Evolutionary conservation across 1,284 basidiomycete genomes (phyloP), one percentile per base, ranked within the genome.

Genomic region (Ganoderma leucocontextum): DNA sequence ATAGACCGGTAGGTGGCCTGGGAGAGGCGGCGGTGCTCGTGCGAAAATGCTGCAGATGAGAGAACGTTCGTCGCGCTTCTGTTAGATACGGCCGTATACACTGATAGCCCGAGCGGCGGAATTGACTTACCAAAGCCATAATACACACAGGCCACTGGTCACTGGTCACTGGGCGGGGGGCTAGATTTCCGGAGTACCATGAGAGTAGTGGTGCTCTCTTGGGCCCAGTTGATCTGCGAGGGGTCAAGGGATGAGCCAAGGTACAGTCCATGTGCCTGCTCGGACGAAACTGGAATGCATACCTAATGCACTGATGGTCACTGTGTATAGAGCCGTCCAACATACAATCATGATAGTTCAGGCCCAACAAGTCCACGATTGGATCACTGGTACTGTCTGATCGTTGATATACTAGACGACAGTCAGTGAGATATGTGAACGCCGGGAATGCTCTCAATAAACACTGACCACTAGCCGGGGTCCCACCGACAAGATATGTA

Each of bases 51-150:
- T 58, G 63, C 58, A 65, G 69, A 69, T 69, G 71, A 67, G 42
- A 69, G 71, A 69, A 72, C 62, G 67, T 58, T 61, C 33, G 69
- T 72, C 69, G 71, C 67, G 61, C 53, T 70, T 72, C 71, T 72
- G 71, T 72, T 69, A 62, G 63, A 65, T 63, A 42, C 15, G 55
- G 29, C 55, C 55, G 55, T 36, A 10, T 22, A 38, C 55, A 25
- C 58, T 60, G 58, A 60, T 60, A 17, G 15, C 58, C 58, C 13
- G 36, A 38, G 58, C 58, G 36, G 17, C 22, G 58, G 58, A 25
- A 17, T 39, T 42, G 58, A 41, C 22, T 41, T 12, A 25, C 39
- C 6, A 60, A 58, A 12, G 9, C 9, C 35, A 12, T 19, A 58
- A 38, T 38, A 13, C 38, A n/a, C 25, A 39, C n/a, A 22, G 35